Evolutionary conservation across 1,284 basidiomycete genomes (phyloP).

Genomic region (Heliocybe sulcata): DNA sequence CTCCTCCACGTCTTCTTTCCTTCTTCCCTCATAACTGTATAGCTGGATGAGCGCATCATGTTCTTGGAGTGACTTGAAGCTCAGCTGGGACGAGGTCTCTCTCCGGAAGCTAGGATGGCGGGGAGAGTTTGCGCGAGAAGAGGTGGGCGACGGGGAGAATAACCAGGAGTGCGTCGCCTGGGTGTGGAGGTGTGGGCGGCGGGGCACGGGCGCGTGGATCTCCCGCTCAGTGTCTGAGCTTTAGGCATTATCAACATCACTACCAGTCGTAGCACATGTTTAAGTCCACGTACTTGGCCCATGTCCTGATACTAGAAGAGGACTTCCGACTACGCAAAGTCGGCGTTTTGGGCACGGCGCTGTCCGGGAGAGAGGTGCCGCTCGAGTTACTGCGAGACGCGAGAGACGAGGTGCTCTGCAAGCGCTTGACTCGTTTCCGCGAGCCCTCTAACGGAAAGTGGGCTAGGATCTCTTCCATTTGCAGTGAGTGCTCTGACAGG

Average conservation of each 20-base stretch:
- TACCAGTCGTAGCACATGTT: not conserved
- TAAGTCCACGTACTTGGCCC: not conserved
- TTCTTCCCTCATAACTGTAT: conserved; percentile 10
- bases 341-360: not conserved
- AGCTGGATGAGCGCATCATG: conserved; percentile 20
- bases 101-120: conserved; percentile 12
- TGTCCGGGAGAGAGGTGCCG: not conserved
- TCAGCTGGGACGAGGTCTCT: conserved; percentile 12
- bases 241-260: not conserved
- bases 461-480: conserved; percentile 1
- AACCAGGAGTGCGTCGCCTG: conserved; percentile 46
- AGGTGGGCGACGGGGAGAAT: conserved; percentile 18
- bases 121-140: conserved; percentile 9
- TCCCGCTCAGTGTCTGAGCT: conserved; percentile 19
- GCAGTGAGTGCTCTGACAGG: not conserved
- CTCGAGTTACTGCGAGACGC: not conserved
- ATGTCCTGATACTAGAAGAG: not conserved
- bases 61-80: conserved; percentile 19
- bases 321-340: not conserved
- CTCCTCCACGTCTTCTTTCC: conserved; percentile 23
- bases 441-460: not conserved
- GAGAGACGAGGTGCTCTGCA: not conserved
- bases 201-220: conserved; percentile 51
- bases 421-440: not conserved
- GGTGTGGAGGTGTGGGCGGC: conserved; percentile 45